A percentile compares a stretch with the other conserved stretches of the same genome.
phyloP scores from a whole-genome alignment of 2,329 filamentous ascomycete genomes.

The Botrytis porri region DNA sequence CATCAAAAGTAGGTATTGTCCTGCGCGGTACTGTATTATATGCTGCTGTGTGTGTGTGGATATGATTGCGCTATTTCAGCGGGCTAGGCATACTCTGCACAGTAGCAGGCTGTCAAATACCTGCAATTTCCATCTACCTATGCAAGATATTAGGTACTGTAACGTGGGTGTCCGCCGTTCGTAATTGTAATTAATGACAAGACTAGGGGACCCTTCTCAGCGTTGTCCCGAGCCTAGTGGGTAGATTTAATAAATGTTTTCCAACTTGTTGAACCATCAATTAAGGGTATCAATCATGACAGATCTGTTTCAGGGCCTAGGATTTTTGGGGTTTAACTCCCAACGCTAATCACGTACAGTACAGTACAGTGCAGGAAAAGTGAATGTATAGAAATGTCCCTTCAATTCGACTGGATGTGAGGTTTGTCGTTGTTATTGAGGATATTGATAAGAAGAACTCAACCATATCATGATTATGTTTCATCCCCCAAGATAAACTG shows the following conservation, averaged over 20 bases:
- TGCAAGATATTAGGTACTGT: not conserved
- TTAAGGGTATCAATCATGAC: not conserved
- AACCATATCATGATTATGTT: not conserved
- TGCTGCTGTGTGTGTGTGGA: not conserved
- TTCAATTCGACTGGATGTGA: not conserved
- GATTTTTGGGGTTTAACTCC: not conserved
- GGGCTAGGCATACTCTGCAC: not conserved
- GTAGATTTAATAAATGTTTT: not conserved
- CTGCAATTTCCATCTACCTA: not conserved
- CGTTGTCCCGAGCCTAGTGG: not conserved
- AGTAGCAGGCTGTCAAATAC: not conserved
- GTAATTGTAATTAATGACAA: not conserved
- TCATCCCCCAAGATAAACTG: not conserved
- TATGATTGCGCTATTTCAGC: not conserved
- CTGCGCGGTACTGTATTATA: not conserved
- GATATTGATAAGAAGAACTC: not conserved
- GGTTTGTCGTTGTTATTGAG: not conserved
- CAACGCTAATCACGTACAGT: not conserved
- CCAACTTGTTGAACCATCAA: not conserved
- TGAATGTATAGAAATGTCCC: not conserved
- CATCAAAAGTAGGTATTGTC: not conserved
- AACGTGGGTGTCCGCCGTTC: not conserved
- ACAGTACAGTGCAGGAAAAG: not conserved
- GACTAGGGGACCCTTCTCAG: not conserved
- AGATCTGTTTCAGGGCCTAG: not conserved